Percentiles rank a stretch among this genome's conserved stretches.
phyloP scores from a whole-genome alignment of 2,329 filamentous ascomycete genomes.

The Pseudogymnoascus sp. region DNA sequence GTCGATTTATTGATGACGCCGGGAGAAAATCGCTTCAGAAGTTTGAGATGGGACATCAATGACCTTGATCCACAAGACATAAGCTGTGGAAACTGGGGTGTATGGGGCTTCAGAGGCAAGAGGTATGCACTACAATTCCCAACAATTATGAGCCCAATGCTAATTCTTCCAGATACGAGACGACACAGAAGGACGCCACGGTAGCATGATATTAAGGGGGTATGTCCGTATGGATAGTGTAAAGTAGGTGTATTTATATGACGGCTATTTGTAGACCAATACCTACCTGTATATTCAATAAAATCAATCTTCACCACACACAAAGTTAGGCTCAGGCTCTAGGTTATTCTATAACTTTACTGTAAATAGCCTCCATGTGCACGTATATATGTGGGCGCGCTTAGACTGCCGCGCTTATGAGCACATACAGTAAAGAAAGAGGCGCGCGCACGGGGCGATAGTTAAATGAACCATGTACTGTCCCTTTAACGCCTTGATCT shows the following conservation, averaged over 20 bases:
- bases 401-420: neutral
- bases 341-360: neutral
- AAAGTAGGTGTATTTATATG: constrained; percentile 5
- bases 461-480: neutral
- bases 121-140: constrained; percentile 46
- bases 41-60: constrained; percentile 92
- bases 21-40: constrained; percentile 89
- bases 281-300: constrained; percentile 7
- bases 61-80: constrained; percentile 91
- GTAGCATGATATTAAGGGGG: neutral
- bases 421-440: neutral
- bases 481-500: neutral
- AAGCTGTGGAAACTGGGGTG: constrained; percentile 91
- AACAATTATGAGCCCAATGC: constrained; percentile 12
- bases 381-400: neutral
- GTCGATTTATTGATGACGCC: constrained; percentile 88
- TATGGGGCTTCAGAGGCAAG: constrained; percentile 97
- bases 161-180: constrained; percentile 25
- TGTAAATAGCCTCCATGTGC: neutral
- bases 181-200: constrained; percentile 22
- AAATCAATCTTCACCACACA: constrained; percentile 3
- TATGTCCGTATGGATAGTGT: neutral
- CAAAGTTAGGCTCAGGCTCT: neutral
- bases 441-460: neutral
- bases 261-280: constrained; percentile 5